Evolutionary conservation across 2,329 filamentous ascomycete genomes (phyloP).

Genomic region (Ceratocystis lukuohia): DNA sequence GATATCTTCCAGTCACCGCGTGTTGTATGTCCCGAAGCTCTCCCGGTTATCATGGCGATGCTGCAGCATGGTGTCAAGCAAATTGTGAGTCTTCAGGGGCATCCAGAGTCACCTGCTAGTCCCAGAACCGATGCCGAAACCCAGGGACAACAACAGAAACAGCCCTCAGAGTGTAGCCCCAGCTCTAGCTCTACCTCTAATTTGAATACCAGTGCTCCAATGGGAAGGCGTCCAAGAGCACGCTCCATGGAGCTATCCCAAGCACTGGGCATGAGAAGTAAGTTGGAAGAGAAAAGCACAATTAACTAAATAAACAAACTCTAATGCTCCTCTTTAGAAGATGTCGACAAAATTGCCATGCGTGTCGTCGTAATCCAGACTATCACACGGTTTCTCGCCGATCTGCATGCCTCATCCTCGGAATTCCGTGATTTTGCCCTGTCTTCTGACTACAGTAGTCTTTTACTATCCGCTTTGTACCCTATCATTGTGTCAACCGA

Average conservation of each 20-base stretch:
- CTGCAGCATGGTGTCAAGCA: slow-evolving; percentile 70
- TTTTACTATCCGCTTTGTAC: slow-evolving; percentile 68
- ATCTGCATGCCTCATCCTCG: slow-evolving; percentile 62
- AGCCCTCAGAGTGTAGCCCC: too few species aligned
- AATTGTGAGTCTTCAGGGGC: slow-evolving; percentile 47
- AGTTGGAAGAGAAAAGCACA: slow-evolving; percentile 23
- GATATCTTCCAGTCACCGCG: slow-evolving; percentile 57
- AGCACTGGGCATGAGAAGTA: slow-evolving; percentile 43
- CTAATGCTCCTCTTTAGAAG: slow-evolving; percentile 12
- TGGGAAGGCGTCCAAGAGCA: slow-evolving; percentile 32
- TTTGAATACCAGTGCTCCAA: not conserved
- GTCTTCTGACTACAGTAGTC: slow-evolving; percentile 66
- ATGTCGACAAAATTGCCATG: slow-evolving; percentile 21
- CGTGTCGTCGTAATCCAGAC: slow-evolving; percentile 58
- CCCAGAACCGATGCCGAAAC: not conserved
- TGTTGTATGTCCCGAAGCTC: slow-evolving; percentile 61
- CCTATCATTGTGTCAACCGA: slow-evolving; percentile 81
- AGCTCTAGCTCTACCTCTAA: not conserved
- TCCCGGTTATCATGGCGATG: slow-evolving; percentile 74
- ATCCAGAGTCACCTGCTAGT: slow-evolving; percentile 40
- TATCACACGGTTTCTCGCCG: slow-evolving; percentile 63
- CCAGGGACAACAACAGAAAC: not conserved
- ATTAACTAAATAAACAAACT: slow-evolving; percentile 18
- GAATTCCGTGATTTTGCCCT: slow-evolving; percentile 73
- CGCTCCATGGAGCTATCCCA: slow-evolving; percentile 55